These are phyloP conservation scores for Metschnikowia picachoensis DNA, from an alignment of 805 yeast genomes.

Conservation along the genomic window DNA sequence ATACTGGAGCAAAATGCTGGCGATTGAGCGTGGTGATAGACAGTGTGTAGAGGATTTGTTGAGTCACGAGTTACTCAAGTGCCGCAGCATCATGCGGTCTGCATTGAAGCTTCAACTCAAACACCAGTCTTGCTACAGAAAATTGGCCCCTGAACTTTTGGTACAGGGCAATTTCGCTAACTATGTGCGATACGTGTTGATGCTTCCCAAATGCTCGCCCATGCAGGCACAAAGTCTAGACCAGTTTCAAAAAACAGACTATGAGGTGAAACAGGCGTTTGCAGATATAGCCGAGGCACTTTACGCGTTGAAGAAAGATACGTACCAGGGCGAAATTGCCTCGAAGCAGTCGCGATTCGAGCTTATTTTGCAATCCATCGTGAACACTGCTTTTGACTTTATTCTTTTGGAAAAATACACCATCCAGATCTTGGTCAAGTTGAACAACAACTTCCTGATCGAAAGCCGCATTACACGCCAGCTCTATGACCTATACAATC, in stretches of 20 bases:
- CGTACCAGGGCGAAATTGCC: constrained; percentile 22
- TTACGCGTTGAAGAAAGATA: constrained; percentile 26
- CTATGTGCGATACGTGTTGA: constrained; percentile 32
- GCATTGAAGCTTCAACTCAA: constrained; percentile 3
- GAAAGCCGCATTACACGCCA: constrained; percentile 22
- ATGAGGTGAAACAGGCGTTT: constrained; percentile 27
- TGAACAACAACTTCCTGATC: constrained; percentile 30
- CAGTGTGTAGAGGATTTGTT: constrained; percentile 26
- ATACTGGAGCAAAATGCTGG: constrained; percentile 5
- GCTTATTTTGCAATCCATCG: constrained; percentile 28
- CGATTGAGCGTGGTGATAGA: constrained; percentile 3
- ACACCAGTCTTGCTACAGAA: constrained; percentile 1
- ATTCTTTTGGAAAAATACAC: constrained; percentile 37
- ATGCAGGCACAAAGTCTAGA: constrained; percentile 16
- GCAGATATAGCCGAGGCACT: constrained; percentile 25
- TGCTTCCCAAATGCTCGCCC: constrained; percentile 23
- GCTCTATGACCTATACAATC: constrained; percentile 23
- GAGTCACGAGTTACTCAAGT: constrained; percentile 26
- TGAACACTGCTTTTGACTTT: constrained; percentile 36
- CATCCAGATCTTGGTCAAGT: constrained; percentile 34
- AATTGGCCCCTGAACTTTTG: constrained; percentile 28
- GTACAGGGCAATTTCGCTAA: constrained; percentile 37
- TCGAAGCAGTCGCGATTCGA: constrained; percentile 12
- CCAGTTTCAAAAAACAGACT: constrained; percentile 25
- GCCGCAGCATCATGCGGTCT: constrained; percentile 23